Base-by-base conservation (phyloP, 2,329 filamentous ascomycete species). In the Ustulina deusta region DNA sequence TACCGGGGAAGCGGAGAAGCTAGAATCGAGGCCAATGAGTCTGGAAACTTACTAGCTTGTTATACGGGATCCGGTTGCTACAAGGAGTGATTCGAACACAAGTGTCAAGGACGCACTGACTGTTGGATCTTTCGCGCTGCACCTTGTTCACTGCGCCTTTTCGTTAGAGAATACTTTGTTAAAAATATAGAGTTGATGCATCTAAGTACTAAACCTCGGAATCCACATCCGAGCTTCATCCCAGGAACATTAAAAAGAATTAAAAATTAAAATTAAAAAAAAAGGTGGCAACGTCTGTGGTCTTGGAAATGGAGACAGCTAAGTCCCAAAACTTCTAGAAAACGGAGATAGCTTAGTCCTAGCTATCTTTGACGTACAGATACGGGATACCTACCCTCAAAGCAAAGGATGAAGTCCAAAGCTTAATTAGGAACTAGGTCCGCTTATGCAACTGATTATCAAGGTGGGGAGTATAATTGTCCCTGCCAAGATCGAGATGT, bases 331-430 rank as follows among this genome's bases (percentile, higher is more conserved):
- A 48, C 27, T 27, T 15, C 49, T 7, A 34, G 5, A 22, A 0
- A 38, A 13, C 52, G 36, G 54, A 20, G 7, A 42, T 42, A 56
- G 54, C 54, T 56, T 22, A 55, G 34, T 38, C 52, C 52, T 15
- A n/a, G 13, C 34, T 5, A 5, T 17, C 17, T 11, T 40, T 40
- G 10, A 3, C 7, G 17, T 22, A 6, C 3, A 25, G 1, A 20
- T 25, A 22, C 11, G 2, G 2, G 22, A 29, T 15, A 34, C 17
- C 32, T 6, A 25, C 7, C n/a, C n/a, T n/a, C n/a, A n/a, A 17
- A 15, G 32, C 5, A 20, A 34, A 34, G 9, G n/a, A 40, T 40
- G 22, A 42, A 27, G 20, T 29, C 52, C n/a, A 56, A n/a, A n/a
- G n/a, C n/a, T n/a, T n/a, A n/a, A n/a, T n/a, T n/a, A n/a, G n/a